Evolutionary conservation across 2,329 filamentous ascomycete genomes (phyloP), one percentile per base, ranked within the genome.

Genomic region (Chalara sp.): DNA sequence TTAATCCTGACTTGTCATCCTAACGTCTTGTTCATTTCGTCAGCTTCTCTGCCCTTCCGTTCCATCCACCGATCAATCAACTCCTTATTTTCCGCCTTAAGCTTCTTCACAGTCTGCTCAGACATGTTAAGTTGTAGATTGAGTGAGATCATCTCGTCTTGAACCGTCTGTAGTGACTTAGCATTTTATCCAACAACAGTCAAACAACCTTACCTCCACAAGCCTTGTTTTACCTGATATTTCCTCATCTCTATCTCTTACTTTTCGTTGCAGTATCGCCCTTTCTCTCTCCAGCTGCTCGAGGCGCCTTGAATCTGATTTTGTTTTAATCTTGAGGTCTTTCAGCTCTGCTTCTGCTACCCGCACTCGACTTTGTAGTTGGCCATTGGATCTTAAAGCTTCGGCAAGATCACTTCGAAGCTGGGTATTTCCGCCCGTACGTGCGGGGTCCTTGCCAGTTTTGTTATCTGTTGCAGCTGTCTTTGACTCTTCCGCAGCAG

Each of bases 31-130:
- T 97, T 97, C 85, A 96, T 91, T 56, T 81, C 84, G 50, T 93
- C 87, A 8, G 88, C 92, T 71, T 96, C 91, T 64, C 84, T 79
- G 4, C 84, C 86, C 79, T 93, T 93, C 56, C 86, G 78, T 64
- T 81, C 83, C 86, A 97, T 91, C 89, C 91, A 97, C 49, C 93
- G 78, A 66, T 90, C 86, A 48, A 96, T 83, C 50, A 99, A 75
- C 58, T 96, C 87, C 64, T 88, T 84, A 65, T 97, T 97, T 67
- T 97, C 93, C 53, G 76, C 78, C 64, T 83, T 80, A 56, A 95
- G 72, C 67, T 82, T 84, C 64, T 85, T 82, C 31, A 79, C 76
- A 63, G 83, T 81, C 65, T 91, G 80, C 66, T 95, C 90, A 3
- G 86, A 84, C 74, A 96, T 81, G 59, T 93, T 90, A 42, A 96